Conservation (phyloP, 2,329 filamentous ascomycete species). For the Phialocephala subalpina region DNA sequence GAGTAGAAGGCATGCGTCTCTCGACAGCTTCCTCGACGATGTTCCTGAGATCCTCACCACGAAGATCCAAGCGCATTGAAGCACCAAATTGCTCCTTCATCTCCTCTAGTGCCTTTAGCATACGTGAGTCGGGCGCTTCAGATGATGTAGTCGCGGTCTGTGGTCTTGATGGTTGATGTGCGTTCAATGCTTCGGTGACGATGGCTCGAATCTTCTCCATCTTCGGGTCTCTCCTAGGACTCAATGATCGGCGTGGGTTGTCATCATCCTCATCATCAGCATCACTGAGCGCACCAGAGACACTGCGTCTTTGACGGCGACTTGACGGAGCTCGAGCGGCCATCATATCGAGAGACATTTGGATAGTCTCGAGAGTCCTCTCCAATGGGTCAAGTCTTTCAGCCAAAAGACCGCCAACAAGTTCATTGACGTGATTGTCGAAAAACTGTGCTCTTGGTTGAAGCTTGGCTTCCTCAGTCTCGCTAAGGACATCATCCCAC, state of each 20-base stretch:
- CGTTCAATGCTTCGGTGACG: conserved; percentile 76
- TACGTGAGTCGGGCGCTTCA: conserved; percentile 46
- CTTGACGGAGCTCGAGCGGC: conserved; percentile 62
- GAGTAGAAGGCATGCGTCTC: conserved; percentile 60
- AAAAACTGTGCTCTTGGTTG: conserved; percentile 87
- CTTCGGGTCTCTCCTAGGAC: conserved; percentile 79
- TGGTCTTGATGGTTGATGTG: conserved; percentile 56
- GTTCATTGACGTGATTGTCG: conserved; percentile 85
- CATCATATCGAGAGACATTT: conserved; percentile 69
- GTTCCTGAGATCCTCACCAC: conserved; percentile 62
- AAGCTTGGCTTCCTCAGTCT: conserved; percentile 84
- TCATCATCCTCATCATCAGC: conserved; percentile 96
- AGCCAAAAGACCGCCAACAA: conserved; percentile 81
- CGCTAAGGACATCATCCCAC: conserved; percentile 88
- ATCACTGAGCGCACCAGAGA: conserved; percentile 79
- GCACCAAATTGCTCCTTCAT: conserved; percentile 63
- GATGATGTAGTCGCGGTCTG: conserved; percentile 37
- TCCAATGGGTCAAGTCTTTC: conserved; percentile 83
- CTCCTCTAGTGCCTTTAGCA: conserved; percentile 73
- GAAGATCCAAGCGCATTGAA: conserved; percentile 54
- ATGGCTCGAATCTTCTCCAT: conserved; percentile 82
- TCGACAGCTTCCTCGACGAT: conserved; percentile 71
- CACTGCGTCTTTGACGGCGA: conserved; percentile 67
- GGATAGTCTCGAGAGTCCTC: conserved; percentile 78
- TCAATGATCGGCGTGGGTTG: conserved; percentile 71